phyloP scores from a whole-genome alignment of 805 yeast species.

The Candida nitratophila region DNA sequence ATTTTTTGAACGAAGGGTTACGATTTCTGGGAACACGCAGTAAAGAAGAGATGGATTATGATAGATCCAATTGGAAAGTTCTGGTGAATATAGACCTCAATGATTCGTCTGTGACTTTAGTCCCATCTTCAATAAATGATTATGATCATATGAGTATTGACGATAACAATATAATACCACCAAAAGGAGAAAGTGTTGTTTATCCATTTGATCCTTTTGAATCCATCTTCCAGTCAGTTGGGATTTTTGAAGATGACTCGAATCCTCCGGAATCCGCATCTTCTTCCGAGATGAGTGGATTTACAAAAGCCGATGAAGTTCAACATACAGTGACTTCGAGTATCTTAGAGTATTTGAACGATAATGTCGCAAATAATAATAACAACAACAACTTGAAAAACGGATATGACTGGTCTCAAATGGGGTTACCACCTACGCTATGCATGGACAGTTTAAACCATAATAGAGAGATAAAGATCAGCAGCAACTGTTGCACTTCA shows the following conservation, averaged over 20 bases:
- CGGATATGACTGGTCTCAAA: too few species aligned
- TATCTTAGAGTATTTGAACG: not conserved
- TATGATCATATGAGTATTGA: too few species aligned
- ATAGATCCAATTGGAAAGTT: not conserved
- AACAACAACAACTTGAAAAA: too few species aligned
- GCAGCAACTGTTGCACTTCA: too few species aligned
- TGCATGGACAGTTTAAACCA: too few species aligned
- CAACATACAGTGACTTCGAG: not conserved
- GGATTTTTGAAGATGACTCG: not conserved
- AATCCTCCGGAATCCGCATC: not conserved
- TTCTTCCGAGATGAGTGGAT: too few species aligned
- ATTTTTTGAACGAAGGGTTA: too few species aligned
- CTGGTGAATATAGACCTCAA: not conserved
- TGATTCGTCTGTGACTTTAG: not conserved
- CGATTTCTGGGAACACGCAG: not conserved
- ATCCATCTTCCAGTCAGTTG: not conserved
- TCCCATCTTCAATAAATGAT: not conserved
- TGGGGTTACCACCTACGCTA: too few species aligned
- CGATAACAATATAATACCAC: not conserved
- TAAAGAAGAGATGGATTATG: not conserved
- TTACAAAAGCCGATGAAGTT: too few species aligned
- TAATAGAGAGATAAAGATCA: too few species aligned
- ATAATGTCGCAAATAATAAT: too few species aligned
- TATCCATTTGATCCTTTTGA: not conserved
- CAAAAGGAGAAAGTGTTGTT: not conserved